Base-by-base conservation (phyloP, 345 rosid species). In the Arabis alpina region DNA sequence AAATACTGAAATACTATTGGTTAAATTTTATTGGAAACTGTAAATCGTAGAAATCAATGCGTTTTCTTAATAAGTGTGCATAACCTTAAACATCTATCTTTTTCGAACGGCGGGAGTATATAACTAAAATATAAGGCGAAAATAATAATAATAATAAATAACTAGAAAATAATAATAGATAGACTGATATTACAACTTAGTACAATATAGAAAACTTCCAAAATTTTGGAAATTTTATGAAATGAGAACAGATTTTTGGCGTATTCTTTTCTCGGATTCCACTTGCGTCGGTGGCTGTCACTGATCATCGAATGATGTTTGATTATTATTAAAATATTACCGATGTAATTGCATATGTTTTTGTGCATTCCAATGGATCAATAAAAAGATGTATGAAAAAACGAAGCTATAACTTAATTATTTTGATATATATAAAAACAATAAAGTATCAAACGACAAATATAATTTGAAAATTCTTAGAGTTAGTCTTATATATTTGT, bases 241-340 rank as follows among this genome's bases (percentile, higher is more conserved):
- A 14, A 11, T 44, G 41, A 53, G 76, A 44, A 70, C 23, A 61
- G 0, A 16, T 2, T 45, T 45, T 72, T 54, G 63, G 56, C 64
- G 40, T 72, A 16, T 54, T 63, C 37, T 19, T 61, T 66, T 52
- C 68, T 61, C 43, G 68, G 68, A 52, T 71, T 61, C 75, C 67
- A 50, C 43, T 52, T 34, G 61, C 61, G 75, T 71, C 61, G 54
- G 75, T 71, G 68, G 39, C 54, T 51, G 45, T 61, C 61, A 41
- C 61, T 50, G 37, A 43, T 41, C 61, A 51, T 59, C 74, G 67
- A 60, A 70, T 71, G 75, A 50, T 60, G 52, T 28, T 34, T 42
- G 45, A 71, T 61, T 25, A 2, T 4, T 52, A 52, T 61, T 41
- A 16, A 50, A 51, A 39, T 58, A 56, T 5, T 12, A 28, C 67